phyloP scores from a whole-genome alignment of 495 filamentous ascomycete species.

The Podospora tetraspora region DNA sequence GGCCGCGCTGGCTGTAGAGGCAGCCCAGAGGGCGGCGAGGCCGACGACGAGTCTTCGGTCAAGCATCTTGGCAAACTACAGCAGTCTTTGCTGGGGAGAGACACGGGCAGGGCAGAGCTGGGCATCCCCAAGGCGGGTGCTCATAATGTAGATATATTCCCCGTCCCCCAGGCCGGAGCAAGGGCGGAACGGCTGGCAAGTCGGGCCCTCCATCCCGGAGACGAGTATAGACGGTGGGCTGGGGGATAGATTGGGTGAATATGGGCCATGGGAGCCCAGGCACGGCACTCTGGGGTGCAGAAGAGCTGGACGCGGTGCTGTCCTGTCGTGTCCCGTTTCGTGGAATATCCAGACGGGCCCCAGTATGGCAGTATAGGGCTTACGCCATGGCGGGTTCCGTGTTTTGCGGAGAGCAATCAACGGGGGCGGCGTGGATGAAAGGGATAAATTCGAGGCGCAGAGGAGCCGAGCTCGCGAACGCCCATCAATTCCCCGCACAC shows the following conservation, averaged over 20 bases:
- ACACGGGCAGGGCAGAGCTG: not conserved
- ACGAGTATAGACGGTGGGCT: constrained; percentile 4
- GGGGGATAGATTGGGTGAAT: constrained; percentile 17
- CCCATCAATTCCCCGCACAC: constrained; percentile 15
- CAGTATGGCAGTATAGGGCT: constrained; percentile 20
- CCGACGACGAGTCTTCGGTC: constrained; percentile 23
- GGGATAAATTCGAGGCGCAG: constrained; percentile 28
- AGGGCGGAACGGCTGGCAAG: constrained; percentile 3
- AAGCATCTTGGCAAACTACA: constrained; percentile 20
- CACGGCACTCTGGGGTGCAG: constrained; percentile 10
- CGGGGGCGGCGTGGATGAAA: constrained; percentile 25
- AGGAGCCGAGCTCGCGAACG: constrained; percentile 9
- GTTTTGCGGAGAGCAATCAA: constrained; percentile 19
- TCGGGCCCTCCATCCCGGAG: constrained; percentile 11
- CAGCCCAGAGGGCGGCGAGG: constrained; percentile 24
- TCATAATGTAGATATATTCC: constrained; percentile 17
- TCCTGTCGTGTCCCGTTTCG: not conserved
- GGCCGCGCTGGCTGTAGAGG: constrained; percentile 24
- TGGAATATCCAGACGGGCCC: constrained; percentile 22
- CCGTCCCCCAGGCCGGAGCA: not conserved
- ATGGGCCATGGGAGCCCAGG: constrained; percentile 14
- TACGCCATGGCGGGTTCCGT: constrained; percentile 22
- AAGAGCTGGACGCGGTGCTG: constrained; percentile 3
- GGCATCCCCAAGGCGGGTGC: constrained; percentile 8
- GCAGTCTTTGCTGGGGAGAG: constrained; percentile 1